Evolutionary conservation across 1,284 basidiomycete species (phyloP).

Genomic region (Mycosarcoma mackinlayi): DNA sequence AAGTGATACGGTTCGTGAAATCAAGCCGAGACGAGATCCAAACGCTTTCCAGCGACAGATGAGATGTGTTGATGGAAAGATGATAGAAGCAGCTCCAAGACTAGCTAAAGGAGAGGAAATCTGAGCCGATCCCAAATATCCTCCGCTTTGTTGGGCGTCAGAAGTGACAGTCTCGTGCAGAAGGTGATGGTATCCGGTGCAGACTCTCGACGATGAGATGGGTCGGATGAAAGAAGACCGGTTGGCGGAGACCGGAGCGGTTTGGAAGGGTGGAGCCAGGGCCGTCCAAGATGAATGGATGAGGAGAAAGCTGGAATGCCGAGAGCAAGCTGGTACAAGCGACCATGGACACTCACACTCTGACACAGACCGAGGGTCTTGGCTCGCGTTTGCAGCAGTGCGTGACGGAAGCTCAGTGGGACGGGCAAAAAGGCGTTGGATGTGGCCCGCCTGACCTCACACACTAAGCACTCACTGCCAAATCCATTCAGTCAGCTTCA

Average conservation of each 20-base stretch:
- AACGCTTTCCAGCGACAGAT: neutral
- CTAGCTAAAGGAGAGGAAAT: too few relatives aligned
- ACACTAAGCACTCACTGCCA: neutral
- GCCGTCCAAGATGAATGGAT: slow-evolving; percentile 15
- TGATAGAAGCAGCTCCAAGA: too few relatives aligned
- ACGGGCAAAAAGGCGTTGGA: neutral
- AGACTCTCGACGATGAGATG: neutral
- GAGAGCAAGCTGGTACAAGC: slow-evolving; percentile 7
- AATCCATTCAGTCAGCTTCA: too few relatives aligned
- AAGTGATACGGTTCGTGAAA: neutral
- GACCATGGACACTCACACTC: neutral
- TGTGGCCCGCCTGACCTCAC: slow-evolving; percentile 6
- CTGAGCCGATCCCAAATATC: too few relatives aligned
- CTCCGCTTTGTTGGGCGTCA: too few relatives aligned
- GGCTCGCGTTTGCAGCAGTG: slow-evolving; percentile 4
- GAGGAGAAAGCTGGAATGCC: slow-evolving; percentile 5
- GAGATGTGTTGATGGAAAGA: neutral
- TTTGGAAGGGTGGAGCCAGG: slow-evolving; percentile 1
- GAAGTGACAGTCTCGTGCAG: too few relatives aligned
- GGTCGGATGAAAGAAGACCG: neutral
- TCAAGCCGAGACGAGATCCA: neutral
- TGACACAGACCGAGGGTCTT: neutral
- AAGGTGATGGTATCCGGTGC: neutral
- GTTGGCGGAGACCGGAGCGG: neutral
- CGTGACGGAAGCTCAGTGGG: neutral